A percentile compares a stretch with the other conserved stretches of the same genome.
Conservation (phyloP, 805 yeast species). For the Maudiozyma turicensis region DNA sequence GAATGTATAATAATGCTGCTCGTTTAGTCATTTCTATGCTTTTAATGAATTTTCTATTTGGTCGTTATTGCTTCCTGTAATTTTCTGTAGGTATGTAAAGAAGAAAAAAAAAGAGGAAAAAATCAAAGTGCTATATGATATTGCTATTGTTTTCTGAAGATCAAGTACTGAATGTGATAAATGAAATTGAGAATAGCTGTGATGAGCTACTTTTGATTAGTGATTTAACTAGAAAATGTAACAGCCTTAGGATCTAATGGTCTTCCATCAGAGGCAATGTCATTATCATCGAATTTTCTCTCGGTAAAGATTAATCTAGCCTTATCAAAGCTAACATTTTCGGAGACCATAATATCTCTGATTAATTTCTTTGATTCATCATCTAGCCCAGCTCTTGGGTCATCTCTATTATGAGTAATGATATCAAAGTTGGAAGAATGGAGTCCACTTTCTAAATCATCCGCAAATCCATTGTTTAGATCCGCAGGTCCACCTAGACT, state of each 20-base stretch:
- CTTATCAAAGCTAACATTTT: constrained; percentile 50
- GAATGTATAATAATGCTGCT: too few relatives aligned
- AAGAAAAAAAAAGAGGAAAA: too few relatives aligned
- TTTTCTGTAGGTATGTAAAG: too few relatives aligned
- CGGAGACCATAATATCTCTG: constrained; percentile 42
- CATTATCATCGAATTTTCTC: constrained; percentile 37
- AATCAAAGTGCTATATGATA: too few relatives aligned
- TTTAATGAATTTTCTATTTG: too few relatives aligned
- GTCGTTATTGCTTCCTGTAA: too few relatives aligned
- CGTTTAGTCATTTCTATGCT: too few relatives aligned
- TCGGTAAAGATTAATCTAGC: constrained; percentile 51
- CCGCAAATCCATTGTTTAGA: constrained; percentile 29
- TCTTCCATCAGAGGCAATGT: constrained; percentile 54
- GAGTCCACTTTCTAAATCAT: constrained; percentile 51
- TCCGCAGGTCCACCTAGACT: constrained; percentile 19
- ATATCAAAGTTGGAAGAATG: constrained; percentile 52
- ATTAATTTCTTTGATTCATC: constrained; percentile 43
- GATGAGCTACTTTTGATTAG: not conserved
- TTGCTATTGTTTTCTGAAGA: not conserved
- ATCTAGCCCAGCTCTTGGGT: constrained; percentile 54
- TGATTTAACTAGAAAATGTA: constrained; percentile 28
- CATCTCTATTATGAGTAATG: constrained; percentile 37
- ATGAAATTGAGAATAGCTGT: too few relatives aligned
- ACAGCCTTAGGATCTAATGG: constrained; percentile 61
- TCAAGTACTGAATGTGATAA: not conserved